A percentile compares a stretch with the other conserved stretches of the same genome.
phyloP scores from a whole-genome alignment of 495 filamentous ascomycete genomes.

The Neurospora sp. region DNA sequence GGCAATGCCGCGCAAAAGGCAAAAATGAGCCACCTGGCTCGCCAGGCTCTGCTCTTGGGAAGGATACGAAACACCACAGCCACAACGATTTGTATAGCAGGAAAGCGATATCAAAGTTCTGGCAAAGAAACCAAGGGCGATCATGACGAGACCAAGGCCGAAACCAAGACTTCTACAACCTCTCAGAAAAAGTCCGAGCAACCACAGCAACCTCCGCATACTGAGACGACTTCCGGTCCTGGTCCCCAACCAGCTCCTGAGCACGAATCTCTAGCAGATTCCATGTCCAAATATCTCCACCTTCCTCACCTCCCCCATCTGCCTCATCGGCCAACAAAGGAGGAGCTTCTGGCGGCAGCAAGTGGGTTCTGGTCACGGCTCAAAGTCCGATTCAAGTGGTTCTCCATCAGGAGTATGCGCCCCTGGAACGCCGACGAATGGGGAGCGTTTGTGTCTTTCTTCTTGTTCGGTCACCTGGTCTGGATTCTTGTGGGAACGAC shows the following conservation, averaged over 20 bases:
- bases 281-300: constrained; percentile 48
- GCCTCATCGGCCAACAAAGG: constrained; percentile 81
- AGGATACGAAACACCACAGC: background rate
- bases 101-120: constrained; percentile 2
- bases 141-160: constrained; percentile 11
- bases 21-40: constrained; percentile 29
- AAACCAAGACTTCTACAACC: constrained; percentile 1
- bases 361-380: constrained; percentile 89
- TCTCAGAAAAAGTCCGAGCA: constrained; percentile 9
- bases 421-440: constrained; percentile 96
- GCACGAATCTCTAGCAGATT: constrained; percentile 24
- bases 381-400: constrained; percentile 93
- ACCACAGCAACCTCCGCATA: background rate
- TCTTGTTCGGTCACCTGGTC: constrained; percentile 81
- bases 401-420: constrained; percentile 86
- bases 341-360: constrained; percentile 84
- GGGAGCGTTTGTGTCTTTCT: constrained; percentile 89
- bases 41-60: constrained; percentile 21
- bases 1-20: constrained; percentile 21
- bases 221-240: constrained; percentile 8
- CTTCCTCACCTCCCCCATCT: constrained; percentile 53
- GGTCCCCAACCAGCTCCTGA: constrained; percentile 8
- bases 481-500: constrained; percentile 95
- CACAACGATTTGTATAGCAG: constrained; percentile 17
- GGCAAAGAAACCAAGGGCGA: constrained; percentile 20